Evolutionary conservation across 169 alveolate genomes (phyloP).

Genomic region (Plasmodium knowlesi): DNA sequence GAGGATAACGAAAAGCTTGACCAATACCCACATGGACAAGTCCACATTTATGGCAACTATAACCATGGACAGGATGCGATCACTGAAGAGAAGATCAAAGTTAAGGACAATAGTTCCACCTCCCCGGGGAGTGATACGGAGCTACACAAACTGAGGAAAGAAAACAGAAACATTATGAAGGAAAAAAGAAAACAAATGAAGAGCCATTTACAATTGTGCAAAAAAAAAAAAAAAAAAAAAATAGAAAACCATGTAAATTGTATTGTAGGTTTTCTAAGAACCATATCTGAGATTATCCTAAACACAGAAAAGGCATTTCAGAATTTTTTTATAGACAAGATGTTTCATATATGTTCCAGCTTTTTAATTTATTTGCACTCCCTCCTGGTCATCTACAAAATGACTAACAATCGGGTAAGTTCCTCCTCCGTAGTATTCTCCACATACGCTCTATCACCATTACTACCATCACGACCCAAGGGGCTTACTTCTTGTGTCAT

Average conservation of each 20-base stretch:
- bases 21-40: not conserved
- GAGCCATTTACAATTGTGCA: conserved; percentile 16
- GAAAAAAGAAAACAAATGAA: conserved; percentile 24
- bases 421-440: no score
- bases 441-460: no score
- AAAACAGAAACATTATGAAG: conserved; percentile 39
- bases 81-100: not conserved
- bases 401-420: conserved; percentile 63
- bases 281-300: conserved; percentile 33
- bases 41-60: not conserved
- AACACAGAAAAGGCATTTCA: conserved; percentile 49
- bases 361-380: conserved; percentile 71
- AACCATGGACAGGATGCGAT: not conserved
- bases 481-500: not conserved
- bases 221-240: conserved; percentile 32
- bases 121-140: not conserved
- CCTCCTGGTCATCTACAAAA: conserved; percentile 48
- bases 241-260: conserved; percentile 33
- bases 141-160: conserved; percentile 7
- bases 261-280: conserved; percentile 52
- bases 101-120: not conserved
- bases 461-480: not conserved
- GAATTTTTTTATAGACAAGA: conserved; percentile 56
- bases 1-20: not conserved
- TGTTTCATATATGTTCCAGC: conserved; percentile 69